Conservation (phyloP, 2,329 filamentous ascomycete genomes). For the Ploettnerulaceae sp. region DNA sequence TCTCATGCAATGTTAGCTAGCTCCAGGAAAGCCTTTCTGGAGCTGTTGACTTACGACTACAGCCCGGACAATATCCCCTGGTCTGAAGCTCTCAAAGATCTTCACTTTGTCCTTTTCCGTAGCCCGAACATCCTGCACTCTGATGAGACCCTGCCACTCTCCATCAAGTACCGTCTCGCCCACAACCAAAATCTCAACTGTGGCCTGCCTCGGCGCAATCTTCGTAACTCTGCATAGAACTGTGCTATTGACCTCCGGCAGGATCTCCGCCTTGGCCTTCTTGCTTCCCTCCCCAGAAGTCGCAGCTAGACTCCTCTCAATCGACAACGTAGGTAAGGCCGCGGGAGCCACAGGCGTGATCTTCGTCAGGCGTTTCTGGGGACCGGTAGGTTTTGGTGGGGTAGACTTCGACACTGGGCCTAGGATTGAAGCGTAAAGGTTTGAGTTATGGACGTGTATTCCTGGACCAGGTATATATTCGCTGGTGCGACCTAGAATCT, state of each 20-base stretch:
- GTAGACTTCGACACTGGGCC: conserved; percentile 59
- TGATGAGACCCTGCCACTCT: conserved; percentile 80
- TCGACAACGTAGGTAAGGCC: conserved; percentile 50
- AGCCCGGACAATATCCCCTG: conserved; percentile 86
- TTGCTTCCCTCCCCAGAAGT: conserved; percentile 12
- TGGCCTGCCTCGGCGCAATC: conserved; percentile 78
- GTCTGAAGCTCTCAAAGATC: conserved; percentile 85
- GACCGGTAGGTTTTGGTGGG: conserved; percentile 39
- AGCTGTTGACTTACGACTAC: conserved; percentile 54
- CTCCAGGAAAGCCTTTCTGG: neutral
- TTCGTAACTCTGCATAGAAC: conserved; percentile 84
- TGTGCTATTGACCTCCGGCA: conserved; percentile 74
- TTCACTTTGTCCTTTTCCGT: conserved; percentile 95
- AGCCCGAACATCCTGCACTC: conserved; percentile 85
- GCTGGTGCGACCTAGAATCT: conserved; percentile 63
- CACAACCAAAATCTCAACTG: conserved; percentile 80
- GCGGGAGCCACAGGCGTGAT: conserved; percentile 44
- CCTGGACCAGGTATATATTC: conserved; percentile 72
- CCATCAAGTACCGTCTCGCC: conserved; percentile 67
- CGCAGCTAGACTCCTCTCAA: conserved; percentile 36
- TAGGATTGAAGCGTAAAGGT: conserved; percentile 77
- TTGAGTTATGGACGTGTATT: conserved; percentile 72
- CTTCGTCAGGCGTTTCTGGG: conserved; percentile 55
- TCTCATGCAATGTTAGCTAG: conserved; percentile 54
- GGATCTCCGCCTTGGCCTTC: conserved; percentile 57